Evolutionary conservation across 305 asterid genomes (phyloP).

Genomic region (Stenogyne calaminthoides): DNA sequence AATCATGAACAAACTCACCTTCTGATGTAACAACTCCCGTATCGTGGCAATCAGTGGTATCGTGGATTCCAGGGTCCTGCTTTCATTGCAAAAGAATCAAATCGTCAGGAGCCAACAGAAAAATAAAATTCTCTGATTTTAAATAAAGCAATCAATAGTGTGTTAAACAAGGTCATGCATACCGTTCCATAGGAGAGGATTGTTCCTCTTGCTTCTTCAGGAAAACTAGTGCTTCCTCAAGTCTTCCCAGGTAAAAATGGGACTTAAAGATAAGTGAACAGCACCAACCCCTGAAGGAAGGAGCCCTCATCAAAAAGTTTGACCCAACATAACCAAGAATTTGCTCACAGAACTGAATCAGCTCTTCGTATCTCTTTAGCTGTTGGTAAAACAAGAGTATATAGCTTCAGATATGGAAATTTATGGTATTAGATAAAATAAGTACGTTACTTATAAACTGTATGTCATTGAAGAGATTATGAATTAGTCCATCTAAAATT

Average conservation of each 20-base stretch:
- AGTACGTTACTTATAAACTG: slow-evolving; percentile 9
- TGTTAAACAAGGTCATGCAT: slow-evolving; percentile 22
- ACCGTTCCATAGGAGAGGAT: slow-evolving; percentile 52
- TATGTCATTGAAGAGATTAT: too few relatives aligned
- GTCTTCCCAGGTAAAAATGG: slow-evolving; percentile 78
- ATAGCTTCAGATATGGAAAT: slow-evolving; percentile 26
- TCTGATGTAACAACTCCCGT: slow-evolving; percentile 67
- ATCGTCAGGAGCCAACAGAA: slow-evolving; percentile 28
- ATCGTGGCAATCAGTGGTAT: slow-evolving; percentile 74
- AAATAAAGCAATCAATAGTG: slow-evolving; percentile 12
- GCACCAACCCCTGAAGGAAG: slow-evolving; percentile 71
- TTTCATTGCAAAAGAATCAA: slow-evolving; percentile 50
- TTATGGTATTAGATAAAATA: slow-evolving; percentile 17
- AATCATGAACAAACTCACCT: slow-evolving; percentile 60
- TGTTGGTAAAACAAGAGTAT: slow-evolving; percentile 42
- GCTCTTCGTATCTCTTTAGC: slow-evolving; percentile 85
- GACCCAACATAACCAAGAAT: slow-evolving; percentile 56
- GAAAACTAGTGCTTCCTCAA: slow-evolving; percentile 79
- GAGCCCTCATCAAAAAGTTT: slow-evolving; percentile 44
- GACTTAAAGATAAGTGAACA: slow-evolving; percentile 64
- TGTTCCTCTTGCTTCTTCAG: slow-evolving; percentile 78
- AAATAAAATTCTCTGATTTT: slow-evolving; percentile 7
- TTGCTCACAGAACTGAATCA: slow-evolving; percentile 71
- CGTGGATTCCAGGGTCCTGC: slow-evolving; percentile 56
- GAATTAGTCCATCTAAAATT: slow-evolving; percentile 18